phyloP scores from a whole-genome alignment of 257 asterid genomes.

The Nemophila menziesii region DNA sequence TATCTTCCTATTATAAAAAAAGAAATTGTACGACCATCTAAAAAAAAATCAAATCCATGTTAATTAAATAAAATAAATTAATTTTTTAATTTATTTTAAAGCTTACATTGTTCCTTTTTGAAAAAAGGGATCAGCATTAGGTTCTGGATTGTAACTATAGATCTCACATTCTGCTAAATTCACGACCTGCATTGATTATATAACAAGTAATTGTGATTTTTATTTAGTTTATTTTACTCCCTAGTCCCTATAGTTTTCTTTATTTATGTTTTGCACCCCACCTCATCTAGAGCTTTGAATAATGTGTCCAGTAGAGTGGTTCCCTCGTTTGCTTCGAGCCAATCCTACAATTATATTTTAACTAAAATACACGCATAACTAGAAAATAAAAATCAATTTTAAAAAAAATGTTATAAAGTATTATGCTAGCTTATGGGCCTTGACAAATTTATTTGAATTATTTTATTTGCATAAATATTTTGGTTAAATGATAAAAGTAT shows the following conservation, averaged over 20 bases:
- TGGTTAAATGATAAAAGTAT: too few species aligned
- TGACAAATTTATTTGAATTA: too few species aligned
- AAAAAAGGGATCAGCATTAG: conserved; percentile 77
- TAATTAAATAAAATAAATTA: too few species aligned
- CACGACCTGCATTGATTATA: conserved; percentile 52
- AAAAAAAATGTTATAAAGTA: too few species aligned
- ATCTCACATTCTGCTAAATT: conserved; percentile 83
- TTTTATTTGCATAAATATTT: too few species aligned
- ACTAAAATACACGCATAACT: too few species aligned
- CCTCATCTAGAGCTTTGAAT: conserved; percentile 93
- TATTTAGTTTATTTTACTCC: background rate
- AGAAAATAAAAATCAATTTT: too few species aligned
- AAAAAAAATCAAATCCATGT: too few species aligned
- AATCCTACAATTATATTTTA: conserved; percentile 53
- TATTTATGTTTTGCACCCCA: conserved; percentile 10
- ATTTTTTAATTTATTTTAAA: conserved; percentile 2
- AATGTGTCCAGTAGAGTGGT: conserved; percentile 49
- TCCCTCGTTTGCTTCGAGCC: conserved; percentile 64
- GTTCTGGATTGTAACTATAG: conserved; percentile 77
- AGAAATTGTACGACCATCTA: conserved; percentile 84
- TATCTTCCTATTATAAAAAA: conserved; percentile 86
- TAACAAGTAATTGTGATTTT: conserved; percentile 3
- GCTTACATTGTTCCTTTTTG: conserved; percentile 88
- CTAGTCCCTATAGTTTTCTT: conserved; percentile 2
- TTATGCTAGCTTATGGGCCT: too few species aligned